A percentile compares a stretch with the other conserved stretches of the same genome.
Conservation (phyloP, 176 grass and related monocot genomes). For the Rhynchospora tenuis region DNA sequence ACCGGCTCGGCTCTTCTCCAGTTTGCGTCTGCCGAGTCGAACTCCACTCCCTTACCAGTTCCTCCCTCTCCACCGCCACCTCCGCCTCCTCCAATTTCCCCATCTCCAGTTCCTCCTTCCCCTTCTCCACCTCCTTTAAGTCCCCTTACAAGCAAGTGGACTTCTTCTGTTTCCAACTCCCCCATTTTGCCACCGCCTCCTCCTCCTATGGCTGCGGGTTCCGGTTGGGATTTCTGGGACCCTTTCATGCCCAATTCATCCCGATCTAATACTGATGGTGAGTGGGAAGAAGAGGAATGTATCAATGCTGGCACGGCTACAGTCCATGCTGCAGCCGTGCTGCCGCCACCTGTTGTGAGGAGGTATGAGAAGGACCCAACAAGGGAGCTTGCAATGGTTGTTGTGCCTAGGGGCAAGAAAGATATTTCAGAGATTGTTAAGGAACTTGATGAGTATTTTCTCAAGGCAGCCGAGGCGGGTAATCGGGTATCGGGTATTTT, state of each 20-base stretch:
- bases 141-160: slow-evolving; percentile 51
- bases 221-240: slow-evolving; percentile 99
- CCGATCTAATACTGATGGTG: slow-evolving; percentile 53
- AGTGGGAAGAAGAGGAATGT: slow-evolving; percentile 67
- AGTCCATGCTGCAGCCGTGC: slow-evolving; percentile 27
- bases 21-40: slow-evolving; percentile 79
- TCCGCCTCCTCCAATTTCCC: slow-evolving; percentile 14
- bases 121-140: slow-evolving; percentile 38
- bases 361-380: slow-evolving; percentile 53
- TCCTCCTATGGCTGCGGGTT: slow-evolving; percentile 43
- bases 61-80: slow-evolving; percentile 29
- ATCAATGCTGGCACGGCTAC: slow-evolving; percentile 28
- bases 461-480: slow-evolving; percentile 86
- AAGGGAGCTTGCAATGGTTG: slow-evolving; percentile 74
- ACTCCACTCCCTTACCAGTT: slow-evolving; percentile 35
- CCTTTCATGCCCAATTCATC: slow-evolving; percentile 84
- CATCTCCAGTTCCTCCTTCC: neutral
- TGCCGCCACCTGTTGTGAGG: slow-evolving; percentile 53
- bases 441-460: slow-evolving; percentile 98
- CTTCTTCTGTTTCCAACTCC: slow-evolving; percentile 63
- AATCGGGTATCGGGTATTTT: slow-evolving; percentile 59
- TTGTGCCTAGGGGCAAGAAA: slow-evolving; percentile 62
- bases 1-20: slow-evolving; percentile 78
- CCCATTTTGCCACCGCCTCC: slow-evolving; percentile 74
- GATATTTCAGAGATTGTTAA: slow-evolving; percentile 84